Base-by-base conservation (phyloP, 202 grass and related monocot genomes). In the Digitaria exilis region DNA sequence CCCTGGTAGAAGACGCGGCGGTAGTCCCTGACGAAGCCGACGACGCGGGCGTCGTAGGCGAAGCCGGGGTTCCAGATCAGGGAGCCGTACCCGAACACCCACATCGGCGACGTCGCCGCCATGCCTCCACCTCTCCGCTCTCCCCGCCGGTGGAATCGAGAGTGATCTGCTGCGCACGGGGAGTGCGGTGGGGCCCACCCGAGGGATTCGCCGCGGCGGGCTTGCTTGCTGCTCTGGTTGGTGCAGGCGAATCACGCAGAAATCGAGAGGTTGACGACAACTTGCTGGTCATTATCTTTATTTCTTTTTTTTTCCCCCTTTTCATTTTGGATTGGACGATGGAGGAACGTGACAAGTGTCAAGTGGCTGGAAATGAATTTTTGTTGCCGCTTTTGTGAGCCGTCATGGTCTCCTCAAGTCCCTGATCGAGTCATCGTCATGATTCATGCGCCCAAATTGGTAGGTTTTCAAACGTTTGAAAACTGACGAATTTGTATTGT, bases 1-100 rank as follows among this genome's bases (percentile, higher is more conserved):
- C 96, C 96, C 79, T 98, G 96, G 92, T 92, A 98, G 91, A 98
- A 98, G 80, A 94, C 96, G 22, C 91, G 89, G 77, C 87, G 85
- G 81, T 96, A 90, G 84, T 88, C 89, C 74, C 75, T 42, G 83
- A 98, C 89, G 89, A 94, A 96, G 58, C 96, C 93, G 65, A 93
- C 83, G 85, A 91, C 39, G 83, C 84, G 78, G 71, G 80, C 91
- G 77, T 95, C 93, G 91, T 92, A 89, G 78, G 75, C 79, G 87
- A 98, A 98, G 9, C 96, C 96, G 5, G 93, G 87, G 52, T 94
- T 94, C 96, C 96, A 95, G 49, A 98, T 91, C 39, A 95, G 87
- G 1, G 96, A 98, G 17, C 96, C 96, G 69, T 98, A 98, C 30
- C 93, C 93, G 39, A 98, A 98, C 44, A 98, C 90, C 96, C 96